Conservation (phyloP, 2,329 filamentous ascomycete species). For the Aureobasidium sp. region DNA sequence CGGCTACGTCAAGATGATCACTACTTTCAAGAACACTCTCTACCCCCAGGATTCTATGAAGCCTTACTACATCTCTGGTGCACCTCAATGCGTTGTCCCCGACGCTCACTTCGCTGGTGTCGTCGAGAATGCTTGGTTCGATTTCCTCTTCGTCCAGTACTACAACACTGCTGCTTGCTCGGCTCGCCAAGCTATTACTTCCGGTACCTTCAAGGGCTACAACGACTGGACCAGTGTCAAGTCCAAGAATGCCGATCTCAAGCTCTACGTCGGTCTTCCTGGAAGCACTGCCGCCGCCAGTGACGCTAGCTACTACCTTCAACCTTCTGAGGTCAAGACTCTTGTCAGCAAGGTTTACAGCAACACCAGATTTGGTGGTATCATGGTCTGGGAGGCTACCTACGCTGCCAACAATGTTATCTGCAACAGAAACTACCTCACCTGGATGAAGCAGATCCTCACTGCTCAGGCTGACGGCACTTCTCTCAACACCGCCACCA, state of each 20-base stretch:
- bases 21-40: conserved; percentile 37
- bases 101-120: conserved; percentile 38
- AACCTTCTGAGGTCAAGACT: conserved; percentile 38
- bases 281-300: conserved; percentile 24
- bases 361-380: conserved; percentile 46
- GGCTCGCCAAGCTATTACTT: conserved; percentile 33
- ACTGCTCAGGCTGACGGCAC: conserved; percentile 19
- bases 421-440: conserved; percentile 39
- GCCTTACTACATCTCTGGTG: conserved; percentile 44
- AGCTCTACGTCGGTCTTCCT: conserved; percentile 48
- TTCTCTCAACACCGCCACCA: conserved; percentile 17
- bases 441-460: conserved; percentile 44
- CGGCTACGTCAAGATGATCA: conserved; percentile 44
- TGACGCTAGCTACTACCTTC: conserved; percentile 39
- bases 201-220: conserved; percentile 38
- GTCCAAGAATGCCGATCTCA: conserved; percentile 38
- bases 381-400: conserved; percentile 55
- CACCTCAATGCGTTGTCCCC: conserved; percentile 42
- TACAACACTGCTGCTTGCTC: conserved; percentile 45
- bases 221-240: conserved; percentile 39
- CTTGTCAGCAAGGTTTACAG: conserved; percentile 40
- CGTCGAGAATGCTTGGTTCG: conserved; percentile 35
- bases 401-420: conserved; percentile 41
- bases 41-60: conserved; percentile 31
- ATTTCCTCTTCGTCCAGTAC: conserved; percentile 41